Percentiles rank a stretch among this genome's conserved stretches.
These are phyloP conservation scores for Zygotorulaspora sp. DNA, from an alignment of 805 yeast species.

Conservation along the genomic window DNA sequence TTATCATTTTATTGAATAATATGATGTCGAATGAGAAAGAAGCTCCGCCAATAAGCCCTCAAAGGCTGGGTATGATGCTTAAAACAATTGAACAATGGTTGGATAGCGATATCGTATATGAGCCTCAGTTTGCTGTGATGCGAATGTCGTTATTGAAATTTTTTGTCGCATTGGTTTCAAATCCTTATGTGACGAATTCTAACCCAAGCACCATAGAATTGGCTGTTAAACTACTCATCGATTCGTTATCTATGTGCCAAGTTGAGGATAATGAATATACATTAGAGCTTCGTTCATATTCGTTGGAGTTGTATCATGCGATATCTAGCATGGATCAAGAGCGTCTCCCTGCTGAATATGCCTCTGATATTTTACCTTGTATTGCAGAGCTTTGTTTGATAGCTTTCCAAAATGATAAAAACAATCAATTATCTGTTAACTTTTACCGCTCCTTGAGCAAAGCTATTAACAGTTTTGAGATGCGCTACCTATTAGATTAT, in stretches of 20 bases:
- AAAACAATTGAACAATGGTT: slow-evolving; percentile 53
- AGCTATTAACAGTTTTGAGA: slow-evolving; percentile 32
- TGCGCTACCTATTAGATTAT: slow-evolving; percentile 32
- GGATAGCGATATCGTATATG: slow-evolving; percentile 59
- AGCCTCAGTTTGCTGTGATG: slow-evolving; percentile 45
- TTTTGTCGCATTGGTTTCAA: slow-evolving; percentile 26
- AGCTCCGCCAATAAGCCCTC: slow-evolving; percentile 51
- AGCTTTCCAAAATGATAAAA: slow-evolving; percentile 21
- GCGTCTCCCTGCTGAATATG: slow-evolving; percentile 34
- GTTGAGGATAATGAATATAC: slow-evolving; percentile 35
- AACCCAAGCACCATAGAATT: slow-evolving; percentile 41
- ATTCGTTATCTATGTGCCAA: slow-evolving; percentile 30
- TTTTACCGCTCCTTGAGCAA: slow-evolving; percentile 38
- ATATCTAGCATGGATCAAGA: slow-evolving; percentile 34
- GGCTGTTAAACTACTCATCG: slow-evolving; percentile 40
- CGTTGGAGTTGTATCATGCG: slow-evolving; percentile 42
- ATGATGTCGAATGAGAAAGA: slow-evolving; percentile 35
- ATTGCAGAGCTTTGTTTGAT: slow-evolving; percentile 42
- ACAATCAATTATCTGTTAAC: slow-evolving; percentile 34
- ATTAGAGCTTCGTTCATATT: slow-evolving; percentile 43
- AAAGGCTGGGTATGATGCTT: slow-evolving; percentile 59
- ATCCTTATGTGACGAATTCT: slow-evolving; percentile 38
- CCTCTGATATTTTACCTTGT: slow-evolving; percentile 39
- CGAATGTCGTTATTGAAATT: slow-evolving; percentile 51
- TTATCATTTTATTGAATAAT: slow-evolving; percentile 46